Evolutionary conservation across 306 rosid genomes (phyloP).

Genomic region (Malus orientalis): DNA sequence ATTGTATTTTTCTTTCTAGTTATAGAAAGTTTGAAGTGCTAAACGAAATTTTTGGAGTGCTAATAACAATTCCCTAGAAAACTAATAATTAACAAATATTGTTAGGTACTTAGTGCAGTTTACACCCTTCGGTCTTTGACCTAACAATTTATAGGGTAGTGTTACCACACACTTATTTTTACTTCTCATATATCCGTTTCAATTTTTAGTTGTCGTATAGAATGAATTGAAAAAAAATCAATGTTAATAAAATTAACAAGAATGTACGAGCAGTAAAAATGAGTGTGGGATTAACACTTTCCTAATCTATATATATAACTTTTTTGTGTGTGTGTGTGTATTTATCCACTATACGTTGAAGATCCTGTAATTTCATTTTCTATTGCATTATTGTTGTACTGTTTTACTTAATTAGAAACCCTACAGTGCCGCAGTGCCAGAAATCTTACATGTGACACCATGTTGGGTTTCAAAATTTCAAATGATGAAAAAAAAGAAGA

Average conservation of each 20-base stretch:
- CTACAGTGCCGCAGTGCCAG: neutral
- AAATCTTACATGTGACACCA: neutral
- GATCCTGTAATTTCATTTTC: neutral
- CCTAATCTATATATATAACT: neutral
- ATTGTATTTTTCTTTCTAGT: no score
- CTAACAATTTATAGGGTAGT: neutral
- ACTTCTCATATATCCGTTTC: no score
- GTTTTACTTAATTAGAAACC: neutral
- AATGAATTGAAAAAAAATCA: no score
- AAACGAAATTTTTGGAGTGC: no score
- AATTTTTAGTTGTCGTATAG: fast-evolving
- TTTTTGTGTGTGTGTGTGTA: neutral
- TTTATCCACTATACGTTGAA: neutral
- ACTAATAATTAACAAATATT: neutral
- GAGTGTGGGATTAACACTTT: no score
- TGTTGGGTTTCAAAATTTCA: no score
- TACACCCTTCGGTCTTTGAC: neutral
- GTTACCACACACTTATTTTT: no score
- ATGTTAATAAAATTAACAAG: no score
- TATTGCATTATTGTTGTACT: neutral
- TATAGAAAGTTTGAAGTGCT: no score
- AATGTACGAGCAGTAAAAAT: no score
- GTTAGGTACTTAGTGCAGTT: neutral
- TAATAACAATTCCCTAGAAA: neutral
- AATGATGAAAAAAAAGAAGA: no score